Evolutionary conservation across 306 rosid species (phyloP).

Genomic region (Castanopsis chinensis): DNA sequence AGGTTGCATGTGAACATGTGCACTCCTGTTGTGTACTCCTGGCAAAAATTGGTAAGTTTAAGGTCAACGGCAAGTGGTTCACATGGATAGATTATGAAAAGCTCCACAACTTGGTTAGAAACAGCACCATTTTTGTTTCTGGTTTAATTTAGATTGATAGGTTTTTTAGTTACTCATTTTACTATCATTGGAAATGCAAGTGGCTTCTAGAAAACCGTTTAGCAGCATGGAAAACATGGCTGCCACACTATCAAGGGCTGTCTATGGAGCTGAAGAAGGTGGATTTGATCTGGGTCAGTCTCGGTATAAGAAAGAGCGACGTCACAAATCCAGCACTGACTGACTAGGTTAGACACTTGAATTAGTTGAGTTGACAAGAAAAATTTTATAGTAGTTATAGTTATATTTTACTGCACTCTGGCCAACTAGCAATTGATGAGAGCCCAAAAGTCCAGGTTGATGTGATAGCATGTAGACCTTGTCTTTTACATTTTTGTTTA

Average conservation of each 20-base stretch:
- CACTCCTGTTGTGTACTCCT: constrained; percentile 96
- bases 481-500: neutral
- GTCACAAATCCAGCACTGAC: constrained; percentile 61
- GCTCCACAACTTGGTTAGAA: constrained; percentile 83
- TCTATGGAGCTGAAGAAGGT: constrained; percentile 88
- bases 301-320: constrained; percentile 85
- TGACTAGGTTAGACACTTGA: constrained; percentile 40
- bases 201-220: constrained; percentile 78
- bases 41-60: constrained; percentile 85
- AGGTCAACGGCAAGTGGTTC: constrained; percentile 80
- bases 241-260: constrained; percentile 88
- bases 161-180: constrained; percentile 4
- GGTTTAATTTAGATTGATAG: neutral
- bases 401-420: constrained; percentile 20
- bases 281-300: constrained; percentile 88
- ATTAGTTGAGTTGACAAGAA: constrained; percentile 21
- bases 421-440: constrained; percentile 22
- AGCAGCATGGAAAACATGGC: constrained; percentile 81
- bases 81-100: constrained; percentile 97
- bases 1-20: constrained; percentile 92
- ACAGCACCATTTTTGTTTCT: constrained; percentile 3
- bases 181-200: constrained; percentile 50
- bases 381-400: constrained; percentile 20
- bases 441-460: neutral
- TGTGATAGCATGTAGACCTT: neutral